Percentiles rank a stretch among this genome's conserved stretches.
phyloP scores from a whole-genome alignment of 2,329 filamentous ascomycete genomes.

The Fusarium penzigii region DNA sequence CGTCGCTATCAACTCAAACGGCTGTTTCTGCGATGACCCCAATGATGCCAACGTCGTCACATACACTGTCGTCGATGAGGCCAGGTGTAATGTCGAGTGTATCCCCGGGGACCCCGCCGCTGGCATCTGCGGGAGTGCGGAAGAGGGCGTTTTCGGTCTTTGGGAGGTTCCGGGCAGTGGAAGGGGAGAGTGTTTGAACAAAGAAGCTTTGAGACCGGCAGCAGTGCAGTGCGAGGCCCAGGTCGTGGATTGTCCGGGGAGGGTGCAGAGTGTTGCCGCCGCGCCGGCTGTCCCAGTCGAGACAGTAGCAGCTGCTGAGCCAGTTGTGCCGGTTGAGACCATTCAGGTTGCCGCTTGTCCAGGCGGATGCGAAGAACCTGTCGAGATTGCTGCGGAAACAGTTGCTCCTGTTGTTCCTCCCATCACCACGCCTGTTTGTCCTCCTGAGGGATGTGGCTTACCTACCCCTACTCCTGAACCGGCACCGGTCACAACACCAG shows the following conservation, averaged over 20 bases:
- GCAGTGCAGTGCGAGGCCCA: too few species aligned
- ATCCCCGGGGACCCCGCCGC: slow-evolving; percentile 6
- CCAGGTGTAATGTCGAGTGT: slow-evolving; percentile 23
- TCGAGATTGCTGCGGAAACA: too few species aligned
- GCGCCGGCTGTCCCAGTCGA: too few species aligned
- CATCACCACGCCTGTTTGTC: slow-evolving; percentile 1
- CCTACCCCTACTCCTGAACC: slow-evolving; percentile 2
- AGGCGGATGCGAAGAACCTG: not conserved
- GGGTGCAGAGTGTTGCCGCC: slow-evolving; percentile 1
- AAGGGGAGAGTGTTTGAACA: not conserved
- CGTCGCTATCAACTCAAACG: slow-evolving; percentile 23
- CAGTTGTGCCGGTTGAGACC: not conserved
- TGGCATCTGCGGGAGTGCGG: slow-evolving; percentile 29
- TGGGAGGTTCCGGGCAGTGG: slow-evolving; percentile 9
- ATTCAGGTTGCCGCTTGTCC: not conserved
- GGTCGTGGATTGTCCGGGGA: not conserved
- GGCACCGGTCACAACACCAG: slow-evolving; percentile 1
- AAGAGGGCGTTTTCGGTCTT: slow-evolving; percentile 9
- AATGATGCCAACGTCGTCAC: not conserved
- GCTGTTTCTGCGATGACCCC: slow-evolving; percentile 26
- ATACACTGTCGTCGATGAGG: slow-evolving; percentile 18
- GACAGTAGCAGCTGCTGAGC: too few species aligned
- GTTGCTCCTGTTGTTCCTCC: not conserved
- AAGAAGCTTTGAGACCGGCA: slow-evolving; percentile 3
- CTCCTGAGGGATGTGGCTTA: slow-evolving; percentile 9